These are phyloP conservation scores for Naegleria gruberi DNA, from an alignment of 208 protist species.

Conservation along the genomic window DNA sequence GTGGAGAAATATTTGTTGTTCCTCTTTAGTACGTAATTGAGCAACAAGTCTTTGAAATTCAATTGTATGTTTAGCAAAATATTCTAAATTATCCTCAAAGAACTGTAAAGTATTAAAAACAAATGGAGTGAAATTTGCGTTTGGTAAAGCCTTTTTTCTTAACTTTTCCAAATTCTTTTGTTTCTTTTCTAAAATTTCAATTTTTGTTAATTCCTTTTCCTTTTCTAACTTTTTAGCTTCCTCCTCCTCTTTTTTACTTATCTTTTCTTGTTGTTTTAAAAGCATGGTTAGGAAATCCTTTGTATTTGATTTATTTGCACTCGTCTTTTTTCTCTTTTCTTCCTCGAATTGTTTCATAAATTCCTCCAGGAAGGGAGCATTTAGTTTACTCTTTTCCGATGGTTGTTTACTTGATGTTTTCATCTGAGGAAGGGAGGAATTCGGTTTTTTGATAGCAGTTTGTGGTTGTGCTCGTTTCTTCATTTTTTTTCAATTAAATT, in stretches of 20 bases:
- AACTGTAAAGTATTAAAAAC: background rate
- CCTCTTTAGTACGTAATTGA: slow-evolving; percentile 2
- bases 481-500: too few relatives aligned
- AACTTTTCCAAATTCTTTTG: background rate
- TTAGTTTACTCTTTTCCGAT: background rate
- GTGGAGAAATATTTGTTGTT: slow-evolving; percentile 8
- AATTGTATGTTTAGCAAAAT: slow-evolving; percentile 14
- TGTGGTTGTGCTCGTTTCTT: too few relatives aligned
- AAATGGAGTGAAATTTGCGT: background rate
- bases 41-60: slow-evolving; percentile 14
- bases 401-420: background rate
- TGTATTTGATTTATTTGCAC: background rate
- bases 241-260: background rate
- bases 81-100: background rate
- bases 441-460: too few relatives aligned
- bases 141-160: background rate
- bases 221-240: background rate
- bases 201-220: background rate
- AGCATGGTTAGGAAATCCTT: background rate
- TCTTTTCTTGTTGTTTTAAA: background rate
- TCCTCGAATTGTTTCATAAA: background rate
- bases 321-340: background rate
- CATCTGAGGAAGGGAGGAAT: too few relatives aligned
- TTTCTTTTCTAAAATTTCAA: background rate
- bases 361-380: background rate